Evolutionary conservation across 1,284 basidiomycete species (phyloP), one percentile per base, ranked within the genome.

Genomic region (Phellinidium pouzarii): DNA sequence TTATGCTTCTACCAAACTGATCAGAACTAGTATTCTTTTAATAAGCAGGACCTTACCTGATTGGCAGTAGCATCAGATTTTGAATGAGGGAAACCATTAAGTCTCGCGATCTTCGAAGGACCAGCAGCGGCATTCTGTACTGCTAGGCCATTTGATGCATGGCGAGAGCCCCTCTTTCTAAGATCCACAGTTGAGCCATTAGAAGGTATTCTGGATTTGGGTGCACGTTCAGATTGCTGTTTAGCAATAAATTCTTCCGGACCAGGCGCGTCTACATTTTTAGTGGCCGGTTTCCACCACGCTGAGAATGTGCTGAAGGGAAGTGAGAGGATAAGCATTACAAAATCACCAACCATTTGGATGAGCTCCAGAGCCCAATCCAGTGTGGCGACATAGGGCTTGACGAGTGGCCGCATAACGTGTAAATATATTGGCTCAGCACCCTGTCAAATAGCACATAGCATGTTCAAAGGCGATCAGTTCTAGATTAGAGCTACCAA

Each of bases 351-450:
- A 41, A 82, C 60, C 63, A 80, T 77, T 48, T 76, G 71, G 19
- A 72, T 66, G 17, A 82, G 58, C 48, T 85, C 80, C 23, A 88
- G 68, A 23, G 76, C 52, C 23, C 77, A 69, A 60, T 89, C 87
- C 27, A 89, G 65, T 0, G 79, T 74, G 4, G 71, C 60, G 7
- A 76, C 73, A 58, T 89, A 83, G 9, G 87, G 86, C 62, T 82
- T 84, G 59, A 87, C 63, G 46, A 84, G 62, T 29, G 84, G 85
- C 14, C 86, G 82, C 31, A 90, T 73, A 55, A 87, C 66, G 65
- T 89, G 82, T 29, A 89, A 70, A 62, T 79, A 89, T 36, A 89
- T 75, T 4, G 87, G 87, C 66, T 90, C 87, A 25, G 87, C 84
- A 29, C 86, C 86, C 87, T 90, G 59, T 56, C 7, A 55, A 50